Percentiles rank a stretch among this genome's conserved stretches.
phyloP scores from a whole-genome alignment of 345 rosid species.

The Gossypioides kirkii region DNA sequence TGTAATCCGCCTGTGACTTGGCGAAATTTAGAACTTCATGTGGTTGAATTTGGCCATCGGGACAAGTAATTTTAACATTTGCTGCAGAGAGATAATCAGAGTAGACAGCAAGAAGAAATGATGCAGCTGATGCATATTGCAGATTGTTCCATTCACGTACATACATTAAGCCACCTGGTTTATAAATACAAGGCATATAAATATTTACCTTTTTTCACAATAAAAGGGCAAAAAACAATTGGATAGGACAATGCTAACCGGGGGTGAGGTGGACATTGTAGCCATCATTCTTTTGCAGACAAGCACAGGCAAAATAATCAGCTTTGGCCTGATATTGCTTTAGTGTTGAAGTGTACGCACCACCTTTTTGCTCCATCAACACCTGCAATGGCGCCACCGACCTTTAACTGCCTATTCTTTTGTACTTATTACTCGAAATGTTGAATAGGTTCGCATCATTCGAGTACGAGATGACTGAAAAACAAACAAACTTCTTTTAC shows the following conservation, averaged over 20 bases:
- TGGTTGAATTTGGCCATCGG: constrained; percentile 51
- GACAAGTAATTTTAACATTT: constrained; percentile 59
- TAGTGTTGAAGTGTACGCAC: constrained; percentile 36
- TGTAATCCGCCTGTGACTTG: constrained; percentile 67
- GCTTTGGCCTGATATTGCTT: constrained; percentile 72
- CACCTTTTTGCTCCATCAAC: constrained; percentile 50
- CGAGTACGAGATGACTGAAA: not conserved
- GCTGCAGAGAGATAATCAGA: constrained; percentile 59
- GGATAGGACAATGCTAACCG: constrained; percentile 30
- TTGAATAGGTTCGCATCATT: not conserved
- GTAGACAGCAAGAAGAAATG: constrained; percentile 61
- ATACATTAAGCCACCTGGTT: constrained; percentile 65
- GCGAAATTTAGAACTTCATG: constrained; percentile 57
- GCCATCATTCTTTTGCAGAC: constrained; percentile 71
- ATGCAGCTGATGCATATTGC: constrained; percentile 73
- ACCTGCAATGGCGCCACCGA: constrained; percentile 31
- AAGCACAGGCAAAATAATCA: constrained; percentile 72
- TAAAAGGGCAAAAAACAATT: not conserved
- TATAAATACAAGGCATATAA: not conserved
- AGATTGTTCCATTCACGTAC: constrained; percentile 79
- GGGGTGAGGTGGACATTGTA: constrained; percentile 55
- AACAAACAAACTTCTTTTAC: constrained; percentile 20
- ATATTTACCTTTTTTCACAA: not conserved
- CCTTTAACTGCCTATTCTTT: not conserved
- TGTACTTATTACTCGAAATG: not conserved